A percentile compares a stretch with the other conserved stretches of the same genome.
These are phyloP conservation scores for Perkinsus marinus DNA, from an alignment of 169 alveolate species.

Conservation along the genomic window DNA sequence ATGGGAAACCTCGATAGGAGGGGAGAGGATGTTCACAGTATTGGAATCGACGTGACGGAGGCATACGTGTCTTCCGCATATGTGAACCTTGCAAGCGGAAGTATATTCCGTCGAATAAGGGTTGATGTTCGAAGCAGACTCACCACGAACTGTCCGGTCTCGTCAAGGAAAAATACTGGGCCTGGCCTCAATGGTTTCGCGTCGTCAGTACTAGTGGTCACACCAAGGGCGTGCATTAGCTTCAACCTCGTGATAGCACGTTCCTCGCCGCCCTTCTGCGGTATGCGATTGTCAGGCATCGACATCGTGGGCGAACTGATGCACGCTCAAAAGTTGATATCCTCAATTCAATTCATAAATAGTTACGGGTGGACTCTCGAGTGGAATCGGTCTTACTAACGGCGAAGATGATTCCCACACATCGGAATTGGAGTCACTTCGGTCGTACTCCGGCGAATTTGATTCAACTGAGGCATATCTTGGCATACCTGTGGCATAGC, in stretches of 20 bases:
- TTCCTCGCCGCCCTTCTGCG: too few species aligned
- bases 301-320: too few species aligned
- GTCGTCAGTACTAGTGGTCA: background rate
- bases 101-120: background rate
- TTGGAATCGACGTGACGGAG: background rate
- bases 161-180: background rate
- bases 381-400: too few species aligned
- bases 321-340: too few species aligned
- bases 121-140: background rate
- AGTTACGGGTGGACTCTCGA: too few species aligned
- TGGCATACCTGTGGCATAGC: too few species aligned
- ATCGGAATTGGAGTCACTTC: too few species aligned
- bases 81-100: background rate
- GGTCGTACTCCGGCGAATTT: too few species aligned
- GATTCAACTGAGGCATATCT: too few species aligned
- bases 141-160: background rate
- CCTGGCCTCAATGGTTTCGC: background rate
- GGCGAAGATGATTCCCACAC: too few species aligned
- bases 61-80: background rate
- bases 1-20: background rate
- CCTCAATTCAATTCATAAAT: too few species aligned
- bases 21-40: background rate
- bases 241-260: background rate
- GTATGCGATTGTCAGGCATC: too few species aligned
- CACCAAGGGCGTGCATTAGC: background rate